These are phyloP conservation scores for Knufia petricola DNA, from an alignment of 2,329 filamentous ascomycete genomes.

Conservation along the genomic window DNA sequence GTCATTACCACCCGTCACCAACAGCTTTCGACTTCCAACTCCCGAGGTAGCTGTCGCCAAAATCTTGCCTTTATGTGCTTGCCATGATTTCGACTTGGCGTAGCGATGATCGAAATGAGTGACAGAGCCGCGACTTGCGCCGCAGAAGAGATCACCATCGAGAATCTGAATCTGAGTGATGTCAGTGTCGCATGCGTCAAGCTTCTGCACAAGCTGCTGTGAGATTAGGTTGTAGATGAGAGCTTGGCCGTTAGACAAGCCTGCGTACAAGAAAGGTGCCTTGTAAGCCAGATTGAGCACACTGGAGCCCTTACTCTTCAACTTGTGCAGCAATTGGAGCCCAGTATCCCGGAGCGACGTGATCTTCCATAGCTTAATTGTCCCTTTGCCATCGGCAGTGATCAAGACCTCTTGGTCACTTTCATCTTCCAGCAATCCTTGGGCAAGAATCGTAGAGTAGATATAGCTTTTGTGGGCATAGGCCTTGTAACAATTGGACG, in stretches of 20 bases:
- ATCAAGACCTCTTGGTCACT: slow-evolving; percentile 71
- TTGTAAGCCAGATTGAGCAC: slow-evolving; percentile 75
- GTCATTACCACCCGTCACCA: slow-evolving; percentile 90
- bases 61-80: slow-evolving; percentile 78
- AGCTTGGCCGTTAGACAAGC: slow-evolving; percentile 75
- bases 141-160: slow-evolving; percentile 76
- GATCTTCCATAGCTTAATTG: slow-evolving; percentile 74
- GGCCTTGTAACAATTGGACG: slow-evolving; percentile 66
- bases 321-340: slow-evolving; percentile 59
- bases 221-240: slow-evolving; percentile 98
- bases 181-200: slow-evolving; percentile 57
- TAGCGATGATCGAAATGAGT: slow-evolving; percentile 73
- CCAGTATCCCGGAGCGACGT: slow-evolving; percentile 39
- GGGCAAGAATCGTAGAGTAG: slow-evolving; percentile 86
- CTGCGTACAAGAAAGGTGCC: slow-evolving; percentile 85
- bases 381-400: slow-evolving; percentile 86
- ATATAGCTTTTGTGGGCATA: slow-evolving; percentile 95
- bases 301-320: slow-evolving; percentile 54
- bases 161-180: slow-evolving; percentile 45
- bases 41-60: slow-evolving; percentile 70
- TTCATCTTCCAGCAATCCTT: slow-evolving; percentile 58
- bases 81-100: slow-evolving; percentile 66
- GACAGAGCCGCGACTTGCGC: slow-evolving; percentile 76
- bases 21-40: slow-evolving; percentile 65
- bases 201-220: slow-evolving; percentile 74